phyloP scores from a whole-genome alignment of 495 filamentous ascomycete genomes.

The Geopyxis carbonaria region DNA sequence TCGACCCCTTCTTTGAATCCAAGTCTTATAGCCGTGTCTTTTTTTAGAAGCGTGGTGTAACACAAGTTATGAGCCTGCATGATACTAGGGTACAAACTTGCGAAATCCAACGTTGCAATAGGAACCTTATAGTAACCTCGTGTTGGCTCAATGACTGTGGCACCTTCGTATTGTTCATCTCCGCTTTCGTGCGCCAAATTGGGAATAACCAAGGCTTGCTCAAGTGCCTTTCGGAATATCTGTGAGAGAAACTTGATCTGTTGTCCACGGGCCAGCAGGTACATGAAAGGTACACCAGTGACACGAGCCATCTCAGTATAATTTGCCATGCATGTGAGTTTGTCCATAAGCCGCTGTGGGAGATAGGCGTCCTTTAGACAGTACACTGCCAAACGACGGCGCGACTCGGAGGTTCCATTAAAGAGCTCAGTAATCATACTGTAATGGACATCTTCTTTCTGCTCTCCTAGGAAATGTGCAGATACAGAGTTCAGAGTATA shows the following conservation, averaged over 20 bases:
- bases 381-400: conserved; percentile 82
- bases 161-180: conserved; percentile 88
- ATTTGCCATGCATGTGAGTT: conserved; percentile 91
- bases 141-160: conserved; percentile 90
- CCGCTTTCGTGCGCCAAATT: conserved; percentile 45
- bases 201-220: conserved; percentile 84
- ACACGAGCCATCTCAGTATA: conserved; percentile 99
- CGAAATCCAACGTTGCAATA: conserved; percentile 96
- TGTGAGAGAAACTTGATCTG: conserved; percentile 98
- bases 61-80: conserved; percentile 98
- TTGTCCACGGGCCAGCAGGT: conserved; percentile 76
- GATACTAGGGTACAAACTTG: conserved; percentile 93
- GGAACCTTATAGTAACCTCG: conserved; percentile 86
- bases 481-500: conserved; percentile 97
- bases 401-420: conserved; percentile 82
- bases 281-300: conserved; percentile 95
- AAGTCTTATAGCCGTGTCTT: conserved; percentile 55
- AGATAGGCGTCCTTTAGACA: conserved; percentile 97
- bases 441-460: conserved; percentile 97
- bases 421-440: conserved; percentile 98
- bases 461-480: conserved; percentile 89
- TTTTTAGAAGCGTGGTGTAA: conserved; percentile 87
- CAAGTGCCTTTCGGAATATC: conserved; percentile 82
- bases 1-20: conserved; percentile 68
- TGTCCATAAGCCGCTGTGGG: conserved; percentile 88